Conservation (phyloP, 2,329 filamentous ascomycete genomes). For the Trichothecium sympodiale region DNA sequence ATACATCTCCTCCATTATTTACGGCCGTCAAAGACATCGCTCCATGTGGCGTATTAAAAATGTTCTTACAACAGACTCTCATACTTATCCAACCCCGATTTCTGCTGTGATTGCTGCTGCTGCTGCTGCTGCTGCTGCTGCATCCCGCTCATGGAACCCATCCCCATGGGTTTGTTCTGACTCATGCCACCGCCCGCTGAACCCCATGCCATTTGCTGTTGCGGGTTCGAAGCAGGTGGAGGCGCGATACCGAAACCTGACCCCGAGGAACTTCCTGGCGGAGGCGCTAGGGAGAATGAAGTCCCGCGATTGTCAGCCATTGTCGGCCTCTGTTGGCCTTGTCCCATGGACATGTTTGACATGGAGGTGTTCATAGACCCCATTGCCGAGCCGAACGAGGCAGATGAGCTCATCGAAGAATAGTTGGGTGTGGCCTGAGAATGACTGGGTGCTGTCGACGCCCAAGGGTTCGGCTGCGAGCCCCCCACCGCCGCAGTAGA, state of each 20-base stretch:
- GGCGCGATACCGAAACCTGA: constrained; percentile 37
- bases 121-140: constrained; percentile 14
- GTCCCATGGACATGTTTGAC: constrained; percentile 36
- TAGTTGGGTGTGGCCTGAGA: constrained; percentile 15
- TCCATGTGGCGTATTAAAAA: constrained; percentile 4
- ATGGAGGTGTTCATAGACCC: constrained; percentile 30
- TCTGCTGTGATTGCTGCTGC: constrained; percentile 21
- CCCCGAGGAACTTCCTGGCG: constrained; percentile 26
- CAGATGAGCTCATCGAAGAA: constrained; percentile 13
- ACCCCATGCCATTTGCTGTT: constrained; percentile 9
- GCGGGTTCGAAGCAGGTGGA: constrained; percentile 22
- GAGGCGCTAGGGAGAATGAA: constrained; percentile 48
- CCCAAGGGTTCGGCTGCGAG: constrained; percentile 36
- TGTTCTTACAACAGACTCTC: constrained; percentile 46
- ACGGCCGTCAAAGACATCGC: too few species aligned
- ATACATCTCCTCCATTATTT: too few species aligned
- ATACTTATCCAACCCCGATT: constrained; percentile 54
- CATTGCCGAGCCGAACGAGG: constrained; percentile 15
- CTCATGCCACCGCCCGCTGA: constrained; percentile 13
- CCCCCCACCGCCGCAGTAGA: constrained; percentile 25
- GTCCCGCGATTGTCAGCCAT: constrained; percentile 22
- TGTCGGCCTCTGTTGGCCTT: constrained; percentile 28
- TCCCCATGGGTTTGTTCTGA: constrained; percentile 12
- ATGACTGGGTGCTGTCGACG: constrained; percentile 18
- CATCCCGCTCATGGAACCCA: constrained; percentile 11